Conservation (phyloP, 2,329 filamentous ascomycete species). For the Simplicillium aogashimaense region DNA sequence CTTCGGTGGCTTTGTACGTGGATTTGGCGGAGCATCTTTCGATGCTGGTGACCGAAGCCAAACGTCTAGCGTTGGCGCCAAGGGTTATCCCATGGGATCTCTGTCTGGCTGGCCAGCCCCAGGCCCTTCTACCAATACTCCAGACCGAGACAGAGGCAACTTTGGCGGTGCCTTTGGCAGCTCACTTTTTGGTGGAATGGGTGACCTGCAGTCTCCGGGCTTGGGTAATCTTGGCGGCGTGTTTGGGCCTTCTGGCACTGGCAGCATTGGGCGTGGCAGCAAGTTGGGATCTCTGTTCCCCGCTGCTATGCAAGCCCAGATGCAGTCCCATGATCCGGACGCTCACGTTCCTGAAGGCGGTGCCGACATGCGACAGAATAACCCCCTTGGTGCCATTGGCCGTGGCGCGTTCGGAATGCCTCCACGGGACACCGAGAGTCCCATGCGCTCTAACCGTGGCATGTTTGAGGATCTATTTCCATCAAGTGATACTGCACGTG, state of each 20-base stretch:
- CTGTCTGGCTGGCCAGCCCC: constrained; percentile 54
- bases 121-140: constrained; percentile 50
- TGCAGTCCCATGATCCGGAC: constrained; percentile 64
- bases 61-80: constrained; percentile 77
- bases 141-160: constrained; percentile 52
- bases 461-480: constrained; percentile 47
- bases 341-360: constrained; percentile 43
- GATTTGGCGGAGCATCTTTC: constrained; percentile 39
- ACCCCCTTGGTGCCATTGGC: constrained; percentile 58
- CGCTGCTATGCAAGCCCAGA: constrained; percentile 79
- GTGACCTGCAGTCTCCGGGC: constrained; percentile 68
- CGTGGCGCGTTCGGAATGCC: constrained; percentile 47
- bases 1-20: constrained; percentile 46
- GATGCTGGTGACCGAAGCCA: constrained; percentile 84
- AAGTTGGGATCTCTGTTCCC: constrained; percentile 86
- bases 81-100: constrained; percentile 58
- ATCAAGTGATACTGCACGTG: constrained; percentile 20
- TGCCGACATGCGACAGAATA: constrained; percentile 49
- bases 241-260: constrained; percentile 55
- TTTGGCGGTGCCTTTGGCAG: constrained; percentile 60
- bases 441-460: constrained; percentile 43
- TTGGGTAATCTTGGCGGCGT: constrained; percentile 58
- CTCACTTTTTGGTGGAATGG: constrained; percentile 68
- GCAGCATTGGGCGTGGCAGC: constrained; percentile 64
- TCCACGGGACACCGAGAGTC: constrained; percentile 48